Evolutionary conservation across 169 alveolate genomes (phyloP), one percentile per base, ranked within the genome.

Genomic region (Hammondia hammondi): DNA sequence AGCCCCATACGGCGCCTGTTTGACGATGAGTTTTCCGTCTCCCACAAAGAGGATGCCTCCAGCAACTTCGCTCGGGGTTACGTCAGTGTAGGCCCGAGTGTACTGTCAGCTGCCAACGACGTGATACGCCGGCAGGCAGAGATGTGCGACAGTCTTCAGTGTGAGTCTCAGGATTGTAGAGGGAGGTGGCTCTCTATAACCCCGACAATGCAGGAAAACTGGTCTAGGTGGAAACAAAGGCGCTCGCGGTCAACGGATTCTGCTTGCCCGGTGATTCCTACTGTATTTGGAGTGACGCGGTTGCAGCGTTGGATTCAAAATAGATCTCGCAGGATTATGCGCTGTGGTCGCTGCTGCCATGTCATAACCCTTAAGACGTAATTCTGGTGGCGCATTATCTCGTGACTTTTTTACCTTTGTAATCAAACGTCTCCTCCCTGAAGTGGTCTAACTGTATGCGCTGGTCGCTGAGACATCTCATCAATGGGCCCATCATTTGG

Each of bases 31-130:
- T 91, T 43, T 52, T 43, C 77, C 24, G 81, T 91, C 43, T 7
- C 81, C 46, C 67, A 85, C 46, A 91, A 73, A 81, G 94, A 91
- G 27, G 90, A 91, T 43, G 94, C 77, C 45, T 35, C 88, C 7
- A 72, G 82, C 46, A 61, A 72, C 61, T 91, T 46, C 39, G 89
- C 94, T 46, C 82, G 94, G 35, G 94, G 94, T 29, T 57, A 70
- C 52, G 57, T 91, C 32, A 81, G 70, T 32, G 57, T 85, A 39
- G 46, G 81, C 91, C 45, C 57, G 57, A 72, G 73, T 56, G 45
- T 77, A 3, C n/a, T 85, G 73, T 14, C 71, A 39, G 81, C 29
- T 9, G 81, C 90, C 39, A n/a, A 46, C 27, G 94, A 91, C 24
- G 90, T 37, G 3, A 39, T 91, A 9, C 43, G 94, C 29, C 88